Base-by-base conservation (phyloP, 2,329 filamentous ascomycete genomes). In the Fusarium sambucinum region DNA sequence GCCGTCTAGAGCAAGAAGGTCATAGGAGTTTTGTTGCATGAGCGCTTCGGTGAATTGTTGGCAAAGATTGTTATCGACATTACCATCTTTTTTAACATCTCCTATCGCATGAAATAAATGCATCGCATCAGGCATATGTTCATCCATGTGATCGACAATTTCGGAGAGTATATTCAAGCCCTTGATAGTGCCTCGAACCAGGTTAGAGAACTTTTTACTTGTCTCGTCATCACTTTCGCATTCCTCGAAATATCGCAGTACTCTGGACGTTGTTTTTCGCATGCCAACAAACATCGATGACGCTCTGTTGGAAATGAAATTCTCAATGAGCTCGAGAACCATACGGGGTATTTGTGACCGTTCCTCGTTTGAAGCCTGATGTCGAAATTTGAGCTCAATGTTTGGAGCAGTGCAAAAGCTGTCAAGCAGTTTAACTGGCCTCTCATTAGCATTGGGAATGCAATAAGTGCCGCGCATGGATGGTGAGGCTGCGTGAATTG, bases 181-280 rank as follows among this genome's bases (percentile, higher is more conserved):
- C n/a, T 73, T 67, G 17, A 73, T 59, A 58, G 66, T 21, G 68
- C 61, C n/a, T 54, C 60, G 10, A 19, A 73, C 29, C 77, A 74
- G 48, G 12, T 30, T 27, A 19, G 72, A 69, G 46, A 74, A 71
- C 5, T 54, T 46, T 1, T 12, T 21, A 13, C 35, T 45, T 23
- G 48, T 51, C 14, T 55, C 46, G 7, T 56, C 50, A 9, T 69
- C 60, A 25, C 61, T 47, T 13, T 71, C 66, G 23, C 48, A 59
- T 25, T 69, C 68, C 6, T 71, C 70, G 12, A 73, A 42, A 27
- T 65, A 61, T 35, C 44, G 48, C 55, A 68, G 66, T 17, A 73
- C 47, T 16, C 54, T 55, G 17, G 50, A 59, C n/a, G 70, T 70
- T 11, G 64, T 53, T 40, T 68, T 73, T 7, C 68, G 62, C 38